Percentiles rank a stretch among this genome's conserved stretches.
These are phyloP conservation scores for Breviolum minutum DNA, from an alignment of 73 alveolate species.

Conservation along the genomic window DNA sequence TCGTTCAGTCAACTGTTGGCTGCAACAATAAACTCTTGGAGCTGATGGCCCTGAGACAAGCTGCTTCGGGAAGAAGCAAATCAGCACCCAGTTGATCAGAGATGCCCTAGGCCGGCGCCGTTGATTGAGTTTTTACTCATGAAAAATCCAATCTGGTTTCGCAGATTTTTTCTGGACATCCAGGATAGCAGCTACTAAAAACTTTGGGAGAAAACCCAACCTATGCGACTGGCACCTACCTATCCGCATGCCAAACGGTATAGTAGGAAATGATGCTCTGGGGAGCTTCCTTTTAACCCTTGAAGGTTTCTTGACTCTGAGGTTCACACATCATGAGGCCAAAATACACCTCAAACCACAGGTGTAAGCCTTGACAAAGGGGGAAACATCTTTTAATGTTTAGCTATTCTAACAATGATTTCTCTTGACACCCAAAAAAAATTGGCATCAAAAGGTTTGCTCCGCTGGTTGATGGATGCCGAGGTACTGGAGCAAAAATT, in stretches of 20 bases:
- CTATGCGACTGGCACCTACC: too few species aligned
- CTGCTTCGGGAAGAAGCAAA: conserved; percentile 68
- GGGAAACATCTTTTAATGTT: too few species aligned
- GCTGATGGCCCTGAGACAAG: too few species aligned
- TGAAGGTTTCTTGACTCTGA: neutral
- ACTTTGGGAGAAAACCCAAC: too few species aligned
- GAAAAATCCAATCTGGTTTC: too few species aligned
- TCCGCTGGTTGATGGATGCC: neutral
- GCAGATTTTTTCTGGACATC: too few species aligned
- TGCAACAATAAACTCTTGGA: neutral
- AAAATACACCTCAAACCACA: conserved; percentile 37
- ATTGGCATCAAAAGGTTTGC: neutral
- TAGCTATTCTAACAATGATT: too few species aligned
- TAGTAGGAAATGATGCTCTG: too few species aligned
- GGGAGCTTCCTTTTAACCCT: too few species aligned
- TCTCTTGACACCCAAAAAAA: neutral
- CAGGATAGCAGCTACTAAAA: too few species aligned
- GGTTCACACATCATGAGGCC: conserved; percentile 59
- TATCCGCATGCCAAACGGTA: too few species aligned
- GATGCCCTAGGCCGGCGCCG: conserved; percentile 8
- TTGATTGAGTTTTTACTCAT: too few species aligned
- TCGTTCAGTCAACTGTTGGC: neutral
- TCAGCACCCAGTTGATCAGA: conserved; percentile 87
- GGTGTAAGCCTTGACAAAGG: neutral
- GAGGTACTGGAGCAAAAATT: conserved; percentile 60